Base-by-base conservation (phyloP, 352 stramenopile genomes). In the Hyaloperonospora brassicae region DNA sequence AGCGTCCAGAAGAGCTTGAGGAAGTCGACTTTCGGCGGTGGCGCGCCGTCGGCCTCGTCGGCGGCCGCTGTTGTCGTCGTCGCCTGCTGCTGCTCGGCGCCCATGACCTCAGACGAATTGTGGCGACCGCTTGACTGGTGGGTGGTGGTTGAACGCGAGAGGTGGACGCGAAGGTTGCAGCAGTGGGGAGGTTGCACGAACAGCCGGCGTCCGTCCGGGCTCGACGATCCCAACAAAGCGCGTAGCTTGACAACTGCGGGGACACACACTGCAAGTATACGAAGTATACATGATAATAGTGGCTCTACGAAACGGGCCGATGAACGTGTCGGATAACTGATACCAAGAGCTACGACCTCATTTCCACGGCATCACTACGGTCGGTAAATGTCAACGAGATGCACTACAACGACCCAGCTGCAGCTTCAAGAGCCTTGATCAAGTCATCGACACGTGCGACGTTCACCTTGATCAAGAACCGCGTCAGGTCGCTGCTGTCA, bases 1-100 rank as follows among this genome's bases (percentile, higher is more conserved):
- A 94, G 57, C 47, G 76, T 89, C 77, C 79, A 94, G 62, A 94
- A 94, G 41, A 94, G 75, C 70, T 94, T 92, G 60, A 94, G 75
- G 67, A 91, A 94, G 61, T 84, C 76, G 59, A 63, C 59, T 64
- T 80, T 78, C 34, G 61, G 60, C 47, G 54, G 47, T 38, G 52
- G 40, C 46, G 50, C 38, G 12, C 1, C 42, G 43, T 36, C 52
- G 51, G 44, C 45, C 21, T 55, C 34, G 27, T 34, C 27, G 17
- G 17, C 17, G 17, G 17, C 17, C 17, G 17, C 17, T 34, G 27
- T 8, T 8, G 27, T 34, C 27, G 27, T 34, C 30, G 47, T 43
- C 57, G 42, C 51, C 52, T 57, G 45, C 47, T 71, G 48, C 55
- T 68, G 60, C 64, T 72, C 72, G 56, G 34, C 60, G 57, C 50